Percentiles rank a stretch among this genome's conserved stretches.
Evolutionary conservation across 495 filamentous ascomycete genomes (phyloP).

Genomic region (Entonaema liquescens): DNA sequence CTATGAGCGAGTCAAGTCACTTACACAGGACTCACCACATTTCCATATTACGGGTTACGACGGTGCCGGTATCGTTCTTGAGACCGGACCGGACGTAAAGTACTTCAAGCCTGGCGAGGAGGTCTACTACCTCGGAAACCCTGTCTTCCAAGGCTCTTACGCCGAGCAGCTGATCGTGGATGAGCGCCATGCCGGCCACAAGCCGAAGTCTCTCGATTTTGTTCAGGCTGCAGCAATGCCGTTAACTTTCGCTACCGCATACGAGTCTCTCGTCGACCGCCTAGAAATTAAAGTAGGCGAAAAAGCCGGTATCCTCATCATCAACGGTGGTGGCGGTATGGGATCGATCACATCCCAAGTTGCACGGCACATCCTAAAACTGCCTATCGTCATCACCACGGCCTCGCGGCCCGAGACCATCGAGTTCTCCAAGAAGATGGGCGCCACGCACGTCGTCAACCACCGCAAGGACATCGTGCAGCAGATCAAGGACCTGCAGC

Average conservation of each 20-base stretch:
- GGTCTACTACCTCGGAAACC: conserved; percentile 32
- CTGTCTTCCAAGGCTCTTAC: conserved; percentile 25
- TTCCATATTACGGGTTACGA: conserved; percentile 52
- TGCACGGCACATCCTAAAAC: conserved; percentile 26
- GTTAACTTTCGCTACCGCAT: conserved; percentile 31
- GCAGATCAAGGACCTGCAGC: conserved; percentile 28
- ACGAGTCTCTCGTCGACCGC: conserved; percentile 31
- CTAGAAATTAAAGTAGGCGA: conserved; percentile 32
- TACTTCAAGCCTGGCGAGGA: conserved; percentile 35
- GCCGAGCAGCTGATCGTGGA: conserved; percentile 33
- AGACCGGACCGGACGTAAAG: conserved; percentile 51
- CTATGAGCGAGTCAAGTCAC: conserved; percentile 33
- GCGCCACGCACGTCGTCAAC: conserved; percentile 36
- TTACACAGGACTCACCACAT: conserved; percentile 29
- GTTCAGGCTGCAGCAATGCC: conserved; percentile 36
- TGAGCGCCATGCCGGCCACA: conserved; percentile 37
- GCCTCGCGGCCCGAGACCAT: conserved; percentile 33
- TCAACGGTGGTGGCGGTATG: conserved; percentile 38
- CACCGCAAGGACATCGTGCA: conserved; percentile 32
- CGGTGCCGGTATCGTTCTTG: conserved; percentile 53
- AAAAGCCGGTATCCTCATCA: conserved; percentile 32
- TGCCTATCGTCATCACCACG: conserved; percentile 35
- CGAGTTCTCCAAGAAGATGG: conserved; percentile 34
- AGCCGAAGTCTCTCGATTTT: conserved; percentile 31
- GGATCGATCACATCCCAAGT: conserved; percentile 36